phyloP scores from a whole-genome alignment of 768 basidiomycete species.

The Lentinula sp. region DNA sequence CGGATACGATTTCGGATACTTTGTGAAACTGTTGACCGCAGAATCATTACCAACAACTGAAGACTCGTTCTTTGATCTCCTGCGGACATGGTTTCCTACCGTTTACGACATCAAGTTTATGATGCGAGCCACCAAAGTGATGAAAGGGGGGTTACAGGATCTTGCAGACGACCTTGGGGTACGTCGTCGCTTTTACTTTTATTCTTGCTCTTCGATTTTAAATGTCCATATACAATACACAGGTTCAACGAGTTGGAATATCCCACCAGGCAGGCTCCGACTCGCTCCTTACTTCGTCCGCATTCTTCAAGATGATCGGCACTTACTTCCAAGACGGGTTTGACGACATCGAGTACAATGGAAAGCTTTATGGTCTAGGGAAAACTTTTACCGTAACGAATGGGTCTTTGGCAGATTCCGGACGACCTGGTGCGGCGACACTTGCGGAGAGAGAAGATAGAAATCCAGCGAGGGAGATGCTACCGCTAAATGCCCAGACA shows the following conservation, averaged over 20 bases:
- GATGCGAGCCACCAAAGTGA: constrained; percentile 80
- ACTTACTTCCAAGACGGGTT: constrained; percentile 88
- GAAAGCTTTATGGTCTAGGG: constrained; percentile 79
- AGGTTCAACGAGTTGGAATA: constrained; percentile 86
- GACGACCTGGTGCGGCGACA: constrained; percentile 63
- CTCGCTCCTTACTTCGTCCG: constrained; percentile 85
- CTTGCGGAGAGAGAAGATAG: constrained; percentile 78
- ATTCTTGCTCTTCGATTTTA: background rate
- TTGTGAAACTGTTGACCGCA: constrained; percentile 87
- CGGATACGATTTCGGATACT: constrained; percentile 98
- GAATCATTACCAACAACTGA: constrained; percentile 85
- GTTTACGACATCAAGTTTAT: constrained; percentile 98
- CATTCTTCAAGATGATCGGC: constrained; percentile 95
- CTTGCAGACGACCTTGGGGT: constrained; percentile 95
- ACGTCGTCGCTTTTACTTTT: constrained; percentile 21
- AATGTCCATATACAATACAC: background rate
- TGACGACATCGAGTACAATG: constrained; percentile 77
- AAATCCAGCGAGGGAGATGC: constrained; percentile 38
- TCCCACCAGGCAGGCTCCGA: constrained; percentile 98
- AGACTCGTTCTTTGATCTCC: constrained; percentile 81
- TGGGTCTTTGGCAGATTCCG: constrained; percentile 52
- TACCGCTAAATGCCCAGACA: constrained; percentile 41
- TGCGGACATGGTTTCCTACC: constrained; percentile 90
- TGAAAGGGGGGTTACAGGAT: constrained; percentile 89
- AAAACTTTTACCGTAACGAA: constrained; percentile 69